A percentile compares a stretch with the other conserved stretches of the same genome.
phyloP scores from a whole-genome alignment of 2,329 filamentous ascomycete genomes.

The Onygena corvina region DNA sequence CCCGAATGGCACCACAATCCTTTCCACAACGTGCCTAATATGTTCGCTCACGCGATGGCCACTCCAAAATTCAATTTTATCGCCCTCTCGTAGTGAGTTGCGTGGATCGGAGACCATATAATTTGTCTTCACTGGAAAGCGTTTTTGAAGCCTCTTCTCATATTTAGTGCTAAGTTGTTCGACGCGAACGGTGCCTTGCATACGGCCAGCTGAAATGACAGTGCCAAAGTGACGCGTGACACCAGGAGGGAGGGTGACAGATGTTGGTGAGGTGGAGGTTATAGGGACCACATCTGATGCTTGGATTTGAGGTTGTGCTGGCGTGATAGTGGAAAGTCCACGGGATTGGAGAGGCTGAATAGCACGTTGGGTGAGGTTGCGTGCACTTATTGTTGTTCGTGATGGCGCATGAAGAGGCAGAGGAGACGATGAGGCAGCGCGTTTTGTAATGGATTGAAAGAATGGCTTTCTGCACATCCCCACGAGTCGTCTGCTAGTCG shows the following conservation, averaged over 20 bases:
- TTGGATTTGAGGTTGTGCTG: neutral
- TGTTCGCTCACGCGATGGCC: constrained; percentile 28
- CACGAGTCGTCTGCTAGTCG: constrained; percentile 2
- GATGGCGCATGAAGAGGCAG: neutral
- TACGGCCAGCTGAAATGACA: constrained; percentile 31
- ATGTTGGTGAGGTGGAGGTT: neutral
- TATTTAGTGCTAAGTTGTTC: constrained; percentile 24
- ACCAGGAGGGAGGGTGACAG: constrained; percentile 13
- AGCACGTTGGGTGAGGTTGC: neutral
- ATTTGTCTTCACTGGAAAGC: constrained; percentile 26
- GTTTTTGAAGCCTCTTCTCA: constrained; percentile 30
- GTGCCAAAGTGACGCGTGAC: constrained; percentile 25
- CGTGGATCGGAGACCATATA: constrained; percentile 30
- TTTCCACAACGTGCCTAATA: constrained; percentile 33
- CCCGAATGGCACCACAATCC: constrained; percentile 34
- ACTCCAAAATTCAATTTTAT: constrained; percentile 35
- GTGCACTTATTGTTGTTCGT: neutral
- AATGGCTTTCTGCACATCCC: neutral
- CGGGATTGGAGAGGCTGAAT: neutral
- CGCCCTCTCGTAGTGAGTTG: constrained; percentile 33
- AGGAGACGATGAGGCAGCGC: neutral
- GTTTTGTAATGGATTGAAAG: neutral
- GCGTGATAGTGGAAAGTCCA: neutral
- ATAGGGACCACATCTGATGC: neutral
- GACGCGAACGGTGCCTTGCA: constrained; percentile 33